Percentiles rank a stretch among this genome's conserved stretches.
Evolutionary conservation across 148 eudicot genomes (phyloP).

Genomic region (Heliosperma pusillum): DNA sequence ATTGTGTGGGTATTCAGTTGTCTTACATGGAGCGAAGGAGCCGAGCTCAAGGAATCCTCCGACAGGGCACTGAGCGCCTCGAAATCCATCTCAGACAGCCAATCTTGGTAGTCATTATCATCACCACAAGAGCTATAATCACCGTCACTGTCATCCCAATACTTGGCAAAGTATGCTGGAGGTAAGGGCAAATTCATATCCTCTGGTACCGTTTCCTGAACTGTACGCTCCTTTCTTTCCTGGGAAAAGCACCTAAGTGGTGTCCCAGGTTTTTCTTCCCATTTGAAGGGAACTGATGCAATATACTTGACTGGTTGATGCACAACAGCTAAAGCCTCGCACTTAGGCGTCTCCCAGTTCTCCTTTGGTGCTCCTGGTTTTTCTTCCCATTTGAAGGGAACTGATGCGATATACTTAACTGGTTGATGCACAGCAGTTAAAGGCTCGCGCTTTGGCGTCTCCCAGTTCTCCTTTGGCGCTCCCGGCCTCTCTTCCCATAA

Average conservation of each 20-base stretch:
- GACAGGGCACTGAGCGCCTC: slow-evolving; percentile 35
- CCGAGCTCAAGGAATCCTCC: slow-evolving; percentile 43
- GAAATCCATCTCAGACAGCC: slow-evolving; percentile 39
- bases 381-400: slow-evolving; percentile 87
- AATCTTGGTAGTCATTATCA: slow-evolving; percentile 33
- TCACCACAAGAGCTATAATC: slow-evolving; percentile 23
- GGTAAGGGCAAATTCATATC: slow-evolving; percentile 29
- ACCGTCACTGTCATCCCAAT: slow-evolving; percentile 19
- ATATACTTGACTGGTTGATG: slow-evolving; percentile 50
- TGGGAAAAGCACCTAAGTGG: slow-evolving; percentile 53
- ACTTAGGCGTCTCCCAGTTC: slow-evolving; percentile 53
- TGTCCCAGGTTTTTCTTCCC: slow-evolving; percentile 95
- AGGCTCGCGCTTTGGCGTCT: slow-evolving; percentile 30
- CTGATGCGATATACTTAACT: slow-evolving; percentile 54
- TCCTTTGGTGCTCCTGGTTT: slow-evolving; percentile 71
- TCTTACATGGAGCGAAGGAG: slow-evolving; percentile 33
- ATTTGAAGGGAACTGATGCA: slow-evolving; percentile 70
- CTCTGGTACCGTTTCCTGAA: slow-evolving; percentile 20
- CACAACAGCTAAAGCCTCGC: slow-evolving; percentile 22
- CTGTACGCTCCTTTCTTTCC: slow-evolving; percentile 16
- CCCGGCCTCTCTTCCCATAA: slow-evolving; percentile 94
- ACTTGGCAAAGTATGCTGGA: slow-evolving; percentile 30
- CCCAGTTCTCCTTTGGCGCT: slow-evolving; percentile 65
- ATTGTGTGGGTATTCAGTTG: background rate
- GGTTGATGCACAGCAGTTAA: slow-evolving; percentile 34